Evolutionary conservation across 2,329 filamentous ascomycete species (phyloP).

Genomic region (Venturia aucupariae): DNA sequence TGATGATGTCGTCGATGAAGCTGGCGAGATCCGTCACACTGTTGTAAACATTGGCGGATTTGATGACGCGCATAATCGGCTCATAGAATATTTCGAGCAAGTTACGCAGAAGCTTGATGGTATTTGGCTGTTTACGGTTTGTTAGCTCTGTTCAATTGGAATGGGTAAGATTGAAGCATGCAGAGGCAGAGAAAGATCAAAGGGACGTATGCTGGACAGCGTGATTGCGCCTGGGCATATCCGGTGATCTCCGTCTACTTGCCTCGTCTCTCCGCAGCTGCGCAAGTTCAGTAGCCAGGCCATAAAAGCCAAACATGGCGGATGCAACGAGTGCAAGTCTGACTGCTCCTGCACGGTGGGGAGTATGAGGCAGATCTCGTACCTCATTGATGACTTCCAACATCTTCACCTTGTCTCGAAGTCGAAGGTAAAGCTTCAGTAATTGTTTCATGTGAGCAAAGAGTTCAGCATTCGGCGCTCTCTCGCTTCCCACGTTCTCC

Average conservation of each 20-base stretch:
- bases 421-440: slow-evolving; percentile 80
- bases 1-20: slow-evolving; percentile 89
- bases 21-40: slow-evolving; percentile 92
- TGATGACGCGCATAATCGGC: slow-evolving; percentile 92
- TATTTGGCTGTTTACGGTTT: slow-evolving; percentile 53
- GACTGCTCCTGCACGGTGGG: slow-evolving; percentile 1
- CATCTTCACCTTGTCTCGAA: slow-evolving; percentile 97
- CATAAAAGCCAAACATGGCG: background rate
- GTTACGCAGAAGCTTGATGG: slow-evolving; percentile 88
- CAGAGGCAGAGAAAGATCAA: background rate
- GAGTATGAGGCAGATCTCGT: slow-evolving; percentile 17
- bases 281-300: background rate
- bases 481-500: slow-evolving; percentile 51
- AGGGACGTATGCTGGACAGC: background rate
- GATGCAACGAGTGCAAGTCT: background rate
- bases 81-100: slow-evolving; percentile 99
- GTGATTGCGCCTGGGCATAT: background rate
- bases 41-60: slow-evolving; percentile 95
- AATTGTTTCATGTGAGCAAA: slow-evolving; percentile 94
- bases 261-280: slow-evolving; percentile 6
- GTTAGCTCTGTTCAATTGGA: slow-evolving; percentile 18
- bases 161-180: background rate
- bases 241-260: slow-evolving; percentile 9
- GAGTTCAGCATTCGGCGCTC: slow-evolving; percentile 66
- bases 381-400: slow-evolving; percentile 81